phyloP scores from a whole-genome alignment of 2,329 filamentous ascomycete genomes.

The Penicillium crustosum region DNA sequence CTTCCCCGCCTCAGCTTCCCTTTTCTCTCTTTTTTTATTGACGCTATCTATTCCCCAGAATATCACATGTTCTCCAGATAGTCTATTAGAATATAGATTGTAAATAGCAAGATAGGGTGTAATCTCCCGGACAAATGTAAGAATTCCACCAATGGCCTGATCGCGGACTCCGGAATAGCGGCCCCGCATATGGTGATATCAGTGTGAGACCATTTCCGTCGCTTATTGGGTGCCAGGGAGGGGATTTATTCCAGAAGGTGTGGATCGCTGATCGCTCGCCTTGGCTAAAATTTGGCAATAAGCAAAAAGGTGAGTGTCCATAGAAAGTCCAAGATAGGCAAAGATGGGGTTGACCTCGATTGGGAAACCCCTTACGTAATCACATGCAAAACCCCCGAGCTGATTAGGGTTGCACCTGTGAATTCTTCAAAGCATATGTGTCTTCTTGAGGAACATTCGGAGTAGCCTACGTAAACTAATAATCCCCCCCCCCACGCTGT shows the following conservation, averaged over 20 bases:
- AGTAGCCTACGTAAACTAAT: neutral
- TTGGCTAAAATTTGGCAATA: slow-evolving; percentile 15
- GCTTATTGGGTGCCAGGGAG: slow-evolving; percentile 15
- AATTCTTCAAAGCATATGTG: neutral
- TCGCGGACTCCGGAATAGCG: slow-evolving; percentile 10
- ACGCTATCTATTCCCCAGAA: slow-evolving; percentile 5
- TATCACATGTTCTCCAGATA: slow-evolving; percentile 8
- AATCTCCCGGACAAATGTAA: neutral
- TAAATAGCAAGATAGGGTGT: slow-evolving; percentile 1
- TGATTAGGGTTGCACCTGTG: slow-evolving; percentile 7
- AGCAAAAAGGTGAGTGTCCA: neutral
- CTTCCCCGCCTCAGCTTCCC: neutral
- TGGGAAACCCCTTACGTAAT: slow-evolving; percentile 10
- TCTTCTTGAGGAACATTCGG: neutral
- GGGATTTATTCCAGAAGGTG: slow-evolving; percentile 27
- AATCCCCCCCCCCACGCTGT: neutral
- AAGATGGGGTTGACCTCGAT: neutral
- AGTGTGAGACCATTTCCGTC: slow-evolving; percentile 13
- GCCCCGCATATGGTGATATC: slow-evolving; percentile 29
- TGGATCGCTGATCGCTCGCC: slow-evolving; percentile 28
- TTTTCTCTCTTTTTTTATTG: neutral
- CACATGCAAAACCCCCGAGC: neutral
- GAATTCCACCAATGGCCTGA: slow-evolving; percentile 10
- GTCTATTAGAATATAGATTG: neutral
- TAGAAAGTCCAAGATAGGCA: neutral